Percentiles rank a stretch among this genome's conserved stretches.
These are phyloP conservation scores for Neoboletus magnificus DNA, from an alignment of 768 basidiomycete genomes.

Conservation along the genomic window DNA sequence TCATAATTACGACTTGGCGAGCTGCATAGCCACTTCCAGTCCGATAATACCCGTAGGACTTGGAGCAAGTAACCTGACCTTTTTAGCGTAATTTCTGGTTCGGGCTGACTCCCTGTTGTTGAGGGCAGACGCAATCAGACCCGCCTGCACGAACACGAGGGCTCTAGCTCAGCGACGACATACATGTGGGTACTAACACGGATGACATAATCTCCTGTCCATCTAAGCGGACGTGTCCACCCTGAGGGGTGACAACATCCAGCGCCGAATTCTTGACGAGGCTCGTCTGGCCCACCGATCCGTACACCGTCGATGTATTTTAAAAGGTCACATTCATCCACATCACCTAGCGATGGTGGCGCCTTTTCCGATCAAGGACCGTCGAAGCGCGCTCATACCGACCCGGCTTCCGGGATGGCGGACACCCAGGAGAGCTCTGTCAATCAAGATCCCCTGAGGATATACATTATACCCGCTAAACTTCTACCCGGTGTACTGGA, in stretches of 20 bases:
- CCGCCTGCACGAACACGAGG: neutral
- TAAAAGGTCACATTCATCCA: conserved; percentile 11
- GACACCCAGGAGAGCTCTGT: conserved; percentile 4
- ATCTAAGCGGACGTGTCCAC: no score
- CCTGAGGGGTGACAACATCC: neutral
- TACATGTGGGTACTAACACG: no score
- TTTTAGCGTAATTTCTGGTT: neutral
- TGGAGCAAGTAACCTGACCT: neutral
- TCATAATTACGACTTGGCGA: neutral
- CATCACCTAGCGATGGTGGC: neutral
- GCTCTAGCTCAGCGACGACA: neutral
- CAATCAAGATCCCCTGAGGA: conserved; percentile 9
- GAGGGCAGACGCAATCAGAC: no score
- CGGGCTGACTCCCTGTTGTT: neutral
- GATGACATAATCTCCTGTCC: neutral
- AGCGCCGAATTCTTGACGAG: neutral
- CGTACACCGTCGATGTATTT: conserved; percentile 6
- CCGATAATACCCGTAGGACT: neutral
- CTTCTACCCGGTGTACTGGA: conserved; percentile 20
- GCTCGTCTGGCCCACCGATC: neutral
- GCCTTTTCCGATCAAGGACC: conserved; percentile 1
- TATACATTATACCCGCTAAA: conserved; percentile 35
- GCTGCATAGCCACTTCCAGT: neutral
- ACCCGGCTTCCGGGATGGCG: neutral
- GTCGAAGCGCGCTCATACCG: conserved; percentile 9